Evolutionary conservation across 1,284 basidiomycete species (phyloP).

Genomic region (Puccinia polysora): DNA sequence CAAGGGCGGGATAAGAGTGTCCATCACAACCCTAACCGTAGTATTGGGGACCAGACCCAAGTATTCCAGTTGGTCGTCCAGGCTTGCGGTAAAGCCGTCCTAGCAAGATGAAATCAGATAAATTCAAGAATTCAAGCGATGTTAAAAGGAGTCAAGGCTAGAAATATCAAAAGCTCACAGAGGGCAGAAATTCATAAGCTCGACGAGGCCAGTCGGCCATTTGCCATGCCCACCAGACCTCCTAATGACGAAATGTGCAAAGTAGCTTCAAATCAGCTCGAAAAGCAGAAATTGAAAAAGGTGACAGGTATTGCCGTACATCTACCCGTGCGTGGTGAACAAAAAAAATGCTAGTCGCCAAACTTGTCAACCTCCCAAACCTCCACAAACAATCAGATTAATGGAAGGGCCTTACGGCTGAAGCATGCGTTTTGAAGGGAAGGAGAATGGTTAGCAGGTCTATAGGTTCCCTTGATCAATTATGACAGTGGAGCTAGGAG

Average conservation of each 20-base stretch:
- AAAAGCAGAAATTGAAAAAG: background rate
- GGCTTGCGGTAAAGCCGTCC: slow-evolving; percentile 5
- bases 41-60: slow-evolving; percentile 12
- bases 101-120: background rate
- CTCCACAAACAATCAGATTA: background rate
- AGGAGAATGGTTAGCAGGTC: too few relatives aligned
- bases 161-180: background rate
- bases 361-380: background rate
- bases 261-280: background rate
- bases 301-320: background rate
- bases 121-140: background rate
- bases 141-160: background rate
- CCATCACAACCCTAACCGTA: slow-evolving; percentile 17
- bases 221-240: background rate
- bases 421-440: background rate
- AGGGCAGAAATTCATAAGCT: background rate
- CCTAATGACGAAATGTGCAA: background rate
- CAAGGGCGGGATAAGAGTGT: slow-evolving; percentile 1
- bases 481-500: too few relatives aligned
- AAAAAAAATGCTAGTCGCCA: background rate
- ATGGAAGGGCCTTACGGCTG: slow-evolving; percentile 10
- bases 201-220: background rate
- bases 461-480: too few relatives aligned
- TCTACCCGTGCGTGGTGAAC: slow-evolving; percentile 11
- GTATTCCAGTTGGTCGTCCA: slow-evolving; percentile 17